phyloP scores from a whole-genome alignment of 345 rosid genomes.

The Salix caprea region DNA sequence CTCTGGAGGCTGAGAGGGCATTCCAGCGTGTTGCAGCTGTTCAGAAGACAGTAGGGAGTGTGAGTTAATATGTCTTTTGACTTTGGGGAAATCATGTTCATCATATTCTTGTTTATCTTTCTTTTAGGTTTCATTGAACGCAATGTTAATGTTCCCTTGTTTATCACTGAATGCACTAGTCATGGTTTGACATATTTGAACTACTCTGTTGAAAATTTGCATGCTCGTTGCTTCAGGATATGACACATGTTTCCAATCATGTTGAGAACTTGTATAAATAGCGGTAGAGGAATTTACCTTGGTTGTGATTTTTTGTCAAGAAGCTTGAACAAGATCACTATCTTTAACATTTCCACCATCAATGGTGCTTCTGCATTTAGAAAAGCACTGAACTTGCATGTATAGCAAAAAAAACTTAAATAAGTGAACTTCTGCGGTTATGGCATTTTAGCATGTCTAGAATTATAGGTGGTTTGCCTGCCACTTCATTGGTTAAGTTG shows the following conservation, averaged over 20 bases:
- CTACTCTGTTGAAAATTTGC: not conserved
- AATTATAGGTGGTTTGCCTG: not conserved
- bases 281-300: not conserved
- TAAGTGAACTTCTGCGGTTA: not conserved
- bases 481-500: not conserved
- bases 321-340: not conserved
- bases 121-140: not conserved
- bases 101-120: not conserved
- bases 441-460: not conserved
- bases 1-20: slow-evolving; percentile 90
- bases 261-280: not conserved
- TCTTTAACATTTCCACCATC: not conserved
- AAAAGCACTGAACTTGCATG: not conserved
- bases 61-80: slow-evolving; percentile 35
- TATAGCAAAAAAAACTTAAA: not conserved
- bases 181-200: not conserved
- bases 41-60: slow-evolving; percentile 90
- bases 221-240: not conserved
- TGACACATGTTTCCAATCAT: not conserved
- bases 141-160: not conserved
- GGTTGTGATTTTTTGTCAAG: not conserved
- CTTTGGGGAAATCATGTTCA: not conserved
- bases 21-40: slow-evolving; percentile 94
- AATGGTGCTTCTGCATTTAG: not conserved
- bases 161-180: not conserved